Evolutionary conservation across 2,329 filamentous ascomycete species (phyloP), one percentile per base, ranked within the genome.

Genomic region (Raffaelea ambrosiae): DNA sequence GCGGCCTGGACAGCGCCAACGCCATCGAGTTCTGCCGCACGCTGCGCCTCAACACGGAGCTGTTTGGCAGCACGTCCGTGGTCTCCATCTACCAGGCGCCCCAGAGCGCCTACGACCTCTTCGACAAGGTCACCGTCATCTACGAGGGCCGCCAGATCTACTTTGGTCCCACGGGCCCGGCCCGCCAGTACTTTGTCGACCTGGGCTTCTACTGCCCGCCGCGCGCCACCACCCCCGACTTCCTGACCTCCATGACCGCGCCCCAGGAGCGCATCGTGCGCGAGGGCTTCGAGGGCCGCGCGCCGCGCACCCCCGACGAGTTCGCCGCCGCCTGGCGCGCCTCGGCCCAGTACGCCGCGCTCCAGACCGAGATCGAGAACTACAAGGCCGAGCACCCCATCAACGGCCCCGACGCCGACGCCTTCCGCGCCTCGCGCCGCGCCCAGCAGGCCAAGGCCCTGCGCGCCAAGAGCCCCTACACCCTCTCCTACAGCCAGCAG

Each of bases 401-500:
- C 53, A 63, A 71, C 55, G 77, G 77, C 9, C 68, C 72, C n/a
- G 75, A 79, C 47, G 76, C 76, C 16, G 66, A 73, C 51, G 71
- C 65, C 14, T 81, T 81, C 69, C 75, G 77, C 52, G 70, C 67
- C n/a, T 71, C 69, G 48, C 73, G 67, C 64, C 64, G 67, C 45
- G 69, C 69, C 14, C 73, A 79, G 61, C 77, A 81, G 60, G 74
- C 79, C 54, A 76, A 71, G 59, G 59, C 66, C 23, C 73, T 77
- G 60, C 83, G 87, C 3, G 64, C 74, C 43, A 79, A 79, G 62
- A 94, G 88, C 1, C 88, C 90, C 0, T 95, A 84, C 64, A 95
- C 88, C 1, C 70, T 95, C 35, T 91, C 88, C 0, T 86, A 84
- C 55, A 44, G 51, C 4, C 82, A 90, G 63, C 90, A 96, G 64